Conservation (phyloP, 345 rosid species). For the Corymbia maculata region DNA sequence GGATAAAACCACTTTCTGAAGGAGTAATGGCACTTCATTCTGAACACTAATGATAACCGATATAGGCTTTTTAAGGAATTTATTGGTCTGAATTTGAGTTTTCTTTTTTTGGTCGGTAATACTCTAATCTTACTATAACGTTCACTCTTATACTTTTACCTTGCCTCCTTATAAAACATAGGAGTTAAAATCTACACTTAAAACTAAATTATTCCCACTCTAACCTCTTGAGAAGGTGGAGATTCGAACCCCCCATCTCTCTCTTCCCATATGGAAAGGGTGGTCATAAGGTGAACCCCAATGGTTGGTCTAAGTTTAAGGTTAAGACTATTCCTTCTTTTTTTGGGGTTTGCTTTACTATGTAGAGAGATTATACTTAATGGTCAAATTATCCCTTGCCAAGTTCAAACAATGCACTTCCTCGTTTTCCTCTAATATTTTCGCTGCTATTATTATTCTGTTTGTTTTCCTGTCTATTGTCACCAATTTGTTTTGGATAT, state of each 20-base stretch:
- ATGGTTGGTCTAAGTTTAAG: no score
- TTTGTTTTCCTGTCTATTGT: background rate
- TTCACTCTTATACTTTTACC: no score
- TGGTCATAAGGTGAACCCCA: no score
- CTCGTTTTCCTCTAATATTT: background rate
- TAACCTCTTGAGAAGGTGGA: no score
- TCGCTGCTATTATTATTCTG: background rate
- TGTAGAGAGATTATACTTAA: background rate
- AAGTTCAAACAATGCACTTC: background rate
- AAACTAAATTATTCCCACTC: no score
- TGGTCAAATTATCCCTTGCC: background rate
- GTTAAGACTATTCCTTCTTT: background rate
- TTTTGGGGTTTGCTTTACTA: background rate
- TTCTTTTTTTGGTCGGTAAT: no score
- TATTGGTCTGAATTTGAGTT: background rate
- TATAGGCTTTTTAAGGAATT: background rate
- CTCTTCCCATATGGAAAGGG: no score
- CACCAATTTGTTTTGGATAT: background rate
- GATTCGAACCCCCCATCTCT: no score
- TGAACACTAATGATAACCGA: background rate
- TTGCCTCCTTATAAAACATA: no score
- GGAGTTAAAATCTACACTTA: no score
- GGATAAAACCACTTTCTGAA: background rate
- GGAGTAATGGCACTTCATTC: no score
- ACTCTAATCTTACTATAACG: no score